Conservation (phyloP, 345 rosid genomes). For the Litchi chinensis region DNA sequence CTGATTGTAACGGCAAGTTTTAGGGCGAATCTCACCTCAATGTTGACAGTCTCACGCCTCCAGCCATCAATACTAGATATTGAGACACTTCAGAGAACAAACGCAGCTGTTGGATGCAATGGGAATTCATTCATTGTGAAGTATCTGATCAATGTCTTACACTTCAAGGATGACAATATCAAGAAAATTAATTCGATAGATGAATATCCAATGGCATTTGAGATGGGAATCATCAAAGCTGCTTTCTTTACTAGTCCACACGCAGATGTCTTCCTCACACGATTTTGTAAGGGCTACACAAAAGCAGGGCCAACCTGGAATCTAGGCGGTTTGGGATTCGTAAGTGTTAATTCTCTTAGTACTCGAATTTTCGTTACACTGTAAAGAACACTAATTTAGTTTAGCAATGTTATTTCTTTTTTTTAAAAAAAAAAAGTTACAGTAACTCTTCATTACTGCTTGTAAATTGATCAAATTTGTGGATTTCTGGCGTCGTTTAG, state of each 20-base stretch:
- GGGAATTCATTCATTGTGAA: constrained; percentile 29
- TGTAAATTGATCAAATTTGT: neutral
- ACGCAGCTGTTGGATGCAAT: constrained; percentile 23
- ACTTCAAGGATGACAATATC: constrained; percentile 22
- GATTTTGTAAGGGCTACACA: constrained; percentile 30
- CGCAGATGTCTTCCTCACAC: constrained; percentile 32
- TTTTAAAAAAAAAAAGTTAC: too few relatives aligned
- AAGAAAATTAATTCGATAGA: constrained; percentile 18
- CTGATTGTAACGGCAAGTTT: constrained; percentile 29
- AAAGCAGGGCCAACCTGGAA: constrained; percentile 23
- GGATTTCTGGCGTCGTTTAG: constrained; percentile 5
- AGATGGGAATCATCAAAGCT: constrained; percentile 27
- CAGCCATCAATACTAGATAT: constrained; percentile 14
- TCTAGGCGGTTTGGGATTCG: constrained; percentile 37
- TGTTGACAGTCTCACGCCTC: constrained; percentile 22
- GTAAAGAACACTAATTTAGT: too few relatives aligned
- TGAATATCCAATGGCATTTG: constrained; percentile 25
- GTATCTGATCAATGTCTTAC: constrained; percentile 23
- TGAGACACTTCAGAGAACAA: constrained; percentile 17
- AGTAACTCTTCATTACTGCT: too few relatives aligned
- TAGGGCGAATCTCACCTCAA: constrained; percentile 31
- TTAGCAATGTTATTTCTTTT: too few relatives aligned
- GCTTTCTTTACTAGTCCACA: constrained; percentile 37
- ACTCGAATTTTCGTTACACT: neutral
- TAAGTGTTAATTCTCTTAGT: neutral